Percentiles rank a stretch among this genome's conserved stretches.
Conservation (phyloP, 805 yeast genomes). For the Candida orba region DNA sequence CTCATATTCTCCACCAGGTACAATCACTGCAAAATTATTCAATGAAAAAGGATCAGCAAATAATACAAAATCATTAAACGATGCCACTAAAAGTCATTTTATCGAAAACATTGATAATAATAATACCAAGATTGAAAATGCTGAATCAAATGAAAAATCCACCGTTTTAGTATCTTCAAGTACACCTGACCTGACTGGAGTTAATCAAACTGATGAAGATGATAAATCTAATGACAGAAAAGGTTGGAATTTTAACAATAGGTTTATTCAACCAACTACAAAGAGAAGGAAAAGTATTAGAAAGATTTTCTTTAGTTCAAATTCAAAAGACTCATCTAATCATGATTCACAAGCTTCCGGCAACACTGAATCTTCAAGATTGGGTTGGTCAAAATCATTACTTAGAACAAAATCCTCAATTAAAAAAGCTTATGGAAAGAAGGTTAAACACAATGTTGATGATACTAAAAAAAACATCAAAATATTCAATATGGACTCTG, state of each 20-base stretch:
- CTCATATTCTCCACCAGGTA: constrained; percentile 8
- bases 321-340: constrained; percentile 4
- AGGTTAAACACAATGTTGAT: too few species aligned
- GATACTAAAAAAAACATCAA: background rate
- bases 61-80: background rate
- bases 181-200: background rate
- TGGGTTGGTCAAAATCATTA: constrained; percentile 13
- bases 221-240: background rate
- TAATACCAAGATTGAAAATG: too few species aligned
- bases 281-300: constrained; percentile 12
- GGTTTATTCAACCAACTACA: constrained; percentile 8
- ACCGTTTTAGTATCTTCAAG: background rate
- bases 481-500: constrained; percentile 18
- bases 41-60: constrained; percentile 1
- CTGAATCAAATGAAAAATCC: background rate
- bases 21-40: constrained; percentile 11
- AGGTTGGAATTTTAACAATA: constrained; percentile 10
- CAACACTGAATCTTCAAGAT: background rate
- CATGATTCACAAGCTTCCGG: background rate
- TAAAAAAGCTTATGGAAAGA: too few species aligned
- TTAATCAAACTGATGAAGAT: background rate
- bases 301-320: constrained; percentile 13
- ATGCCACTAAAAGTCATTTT: background rate
- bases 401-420: constrained; percentile 1
- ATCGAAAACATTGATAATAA: background rate